Conservation (phyloP, 441 rosid species). For the Omphalea diandra region DNA sequence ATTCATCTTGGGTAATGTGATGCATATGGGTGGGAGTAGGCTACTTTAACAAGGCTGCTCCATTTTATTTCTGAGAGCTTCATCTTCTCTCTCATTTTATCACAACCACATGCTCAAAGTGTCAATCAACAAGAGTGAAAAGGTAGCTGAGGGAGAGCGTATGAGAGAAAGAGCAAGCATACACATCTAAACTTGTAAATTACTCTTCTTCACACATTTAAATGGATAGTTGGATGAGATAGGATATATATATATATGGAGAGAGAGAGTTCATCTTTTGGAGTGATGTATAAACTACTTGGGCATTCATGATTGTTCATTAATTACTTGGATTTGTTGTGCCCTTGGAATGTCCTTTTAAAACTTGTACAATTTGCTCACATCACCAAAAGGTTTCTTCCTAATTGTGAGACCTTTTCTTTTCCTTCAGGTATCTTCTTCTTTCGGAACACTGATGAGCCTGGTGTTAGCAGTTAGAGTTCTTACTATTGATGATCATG, state of each 20-base stretch:
- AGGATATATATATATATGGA: no score
- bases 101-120: background rate
- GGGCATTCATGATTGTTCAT: background rate
- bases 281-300: constrained; percentile 5
- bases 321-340: background rate
- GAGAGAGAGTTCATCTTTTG: no score
- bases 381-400: constrained; percentile 8
- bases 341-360: background rate
- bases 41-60: background rate
- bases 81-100: background rate
- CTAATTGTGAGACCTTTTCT: constrained; percentile 12
- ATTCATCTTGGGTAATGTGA: background rate
- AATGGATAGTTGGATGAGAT: no score
- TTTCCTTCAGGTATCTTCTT: constrained; percentile 55
- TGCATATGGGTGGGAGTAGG: background rate
- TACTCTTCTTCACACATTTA: no score
- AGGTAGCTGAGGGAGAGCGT: background rate
- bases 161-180: background rate
- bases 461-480: constrained; percentile 69
- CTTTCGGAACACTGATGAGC: constrained; percentile 59
- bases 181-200: no score
- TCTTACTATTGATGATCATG: constrained; percentile 43
- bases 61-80: background rate
- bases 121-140: background rate
- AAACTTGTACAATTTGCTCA: background rate